Base-by-base conservation (phyloP, 2,329 filamentous ascomycete species). In the Nannizzia gypsea region DNA sequence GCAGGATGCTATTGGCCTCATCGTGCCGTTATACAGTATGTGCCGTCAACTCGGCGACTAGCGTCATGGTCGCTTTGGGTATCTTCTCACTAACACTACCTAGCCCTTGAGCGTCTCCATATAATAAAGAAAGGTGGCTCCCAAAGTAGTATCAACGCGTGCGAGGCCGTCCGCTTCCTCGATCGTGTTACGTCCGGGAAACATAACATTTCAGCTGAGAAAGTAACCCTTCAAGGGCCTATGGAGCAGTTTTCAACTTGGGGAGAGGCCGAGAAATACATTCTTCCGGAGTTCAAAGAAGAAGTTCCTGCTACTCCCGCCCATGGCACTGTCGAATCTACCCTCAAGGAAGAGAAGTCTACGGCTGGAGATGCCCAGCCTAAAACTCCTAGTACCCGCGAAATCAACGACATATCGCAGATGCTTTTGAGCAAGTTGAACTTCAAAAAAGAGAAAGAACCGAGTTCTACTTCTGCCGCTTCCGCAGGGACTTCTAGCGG, bases 21-120 rank as follows among this genome's bases (percentile, higher is more conserved):
- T 79, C 59, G 76, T 81, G 59, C 78, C 78, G 59, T 72, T 80
- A 38, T 78, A 78, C 69, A 80, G 78, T 80, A 72, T 63, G 71
- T 67, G n/a, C 26, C 9, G 20, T 34, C 40, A 56, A 28, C 46
- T 55, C 28, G 38, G 22, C 40, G 44, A 36, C 26, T 28, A 44
- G 5, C 52, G 8, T 24, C 34, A 26, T 42, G 46, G 20, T 8
- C 11, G 34, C 28, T 17, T 11, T 42, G 24, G 13, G 22, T 46
- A n/a, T 20, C 11, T 20, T 6, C 64, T 67, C 13, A 52, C 63
- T 64, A 59, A 64, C 59, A 22, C 24, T 22, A 11, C 31, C 28
- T 64, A 78, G 76, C 76, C 60, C 73, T 78, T 59, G 75, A 77
- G 64, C 75, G 76, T 57, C 74, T 78, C 54, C 74, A 75, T 62